These are phyloP conservation scores for Neofusicoccum sp. DNA, from an alignment of 2,329 filamentous ascomycete genomes.

Conservation along the genomic window DNA sequence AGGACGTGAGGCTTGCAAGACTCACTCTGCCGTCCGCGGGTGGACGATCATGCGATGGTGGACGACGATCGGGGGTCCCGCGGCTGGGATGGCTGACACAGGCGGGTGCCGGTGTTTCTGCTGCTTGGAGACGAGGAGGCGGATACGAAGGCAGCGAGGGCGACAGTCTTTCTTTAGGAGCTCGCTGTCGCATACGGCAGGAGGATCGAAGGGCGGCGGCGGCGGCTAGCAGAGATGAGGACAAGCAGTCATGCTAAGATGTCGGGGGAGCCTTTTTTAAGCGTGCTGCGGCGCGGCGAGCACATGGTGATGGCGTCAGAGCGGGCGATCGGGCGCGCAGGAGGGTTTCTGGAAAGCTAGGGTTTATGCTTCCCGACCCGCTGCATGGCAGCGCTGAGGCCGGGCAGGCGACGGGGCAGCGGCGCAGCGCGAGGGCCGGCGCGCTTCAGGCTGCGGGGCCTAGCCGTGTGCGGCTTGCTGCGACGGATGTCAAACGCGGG, in stretches of 20 bases:
- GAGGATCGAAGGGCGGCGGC: not conserved
- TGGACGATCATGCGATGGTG: not conserved
- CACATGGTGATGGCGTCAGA: not conserved
- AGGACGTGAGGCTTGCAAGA: conserved; percentile 1
- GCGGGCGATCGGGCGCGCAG: not conserved
- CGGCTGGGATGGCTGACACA: not conserved
- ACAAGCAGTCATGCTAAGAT: not conserved
- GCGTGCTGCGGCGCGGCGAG: not conserved
- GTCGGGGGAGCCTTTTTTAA: not conserved
- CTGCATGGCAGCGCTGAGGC: conserved; percentile 1
- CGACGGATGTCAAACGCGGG: conserved; percentile 15
- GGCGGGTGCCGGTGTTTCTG: not conserved
- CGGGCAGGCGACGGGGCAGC: not conserved
- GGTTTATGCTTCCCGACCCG: conserved; percentile 12
- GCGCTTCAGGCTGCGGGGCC: conserved; percentile 10
- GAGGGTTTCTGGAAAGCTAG: conserved; percentile 13
- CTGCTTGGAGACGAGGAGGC: not conserved
- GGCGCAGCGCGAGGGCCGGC: not conserved
- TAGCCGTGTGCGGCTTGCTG: conserved; percentile 12
- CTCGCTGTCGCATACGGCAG: not conserved
- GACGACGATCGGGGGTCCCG: no score
- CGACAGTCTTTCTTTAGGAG: not conserved
- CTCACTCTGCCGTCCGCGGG: not conserved
- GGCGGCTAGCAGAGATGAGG: not conserved
- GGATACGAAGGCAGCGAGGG: not conserved